Conservation (phyloP, 2,329 filamentous ascomycete species). For the Penicillium expansum region DNA sequence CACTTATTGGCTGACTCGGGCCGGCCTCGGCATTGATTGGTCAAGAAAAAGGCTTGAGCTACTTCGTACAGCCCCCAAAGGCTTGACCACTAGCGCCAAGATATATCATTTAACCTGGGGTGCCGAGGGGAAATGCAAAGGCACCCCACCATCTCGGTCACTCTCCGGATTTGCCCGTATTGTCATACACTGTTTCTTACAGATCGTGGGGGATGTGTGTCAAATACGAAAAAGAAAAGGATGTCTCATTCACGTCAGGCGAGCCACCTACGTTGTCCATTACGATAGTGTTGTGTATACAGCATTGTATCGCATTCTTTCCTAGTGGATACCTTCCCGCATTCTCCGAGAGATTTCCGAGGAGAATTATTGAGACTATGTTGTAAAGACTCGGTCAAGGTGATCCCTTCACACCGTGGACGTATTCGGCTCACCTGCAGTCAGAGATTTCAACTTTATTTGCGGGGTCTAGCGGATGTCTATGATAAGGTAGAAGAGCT, state of each 20-base stretch:
- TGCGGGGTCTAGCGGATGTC: neutral
- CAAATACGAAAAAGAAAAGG: neutral
- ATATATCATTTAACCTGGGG: neutral
- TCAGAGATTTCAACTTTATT: constrained; percentile 1
- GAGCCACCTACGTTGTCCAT: neutral
- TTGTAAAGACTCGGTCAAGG: neutral
- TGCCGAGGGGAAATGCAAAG: neutral
- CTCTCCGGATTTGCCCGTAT: neutral
- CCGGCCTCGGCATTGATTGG: neutral
- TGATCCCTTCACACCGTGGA: neutral
- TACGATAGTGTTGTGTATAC: neutral
- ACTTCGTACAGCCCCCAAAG: neutral
- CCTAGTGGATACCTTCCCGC: neutral
- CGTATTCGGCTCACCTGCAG: neutral
- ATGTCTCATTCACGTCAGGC: neutral
- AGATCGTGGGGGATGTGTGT: neutral
- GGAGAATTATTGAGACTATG: neutral
- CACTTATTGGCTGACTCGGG: neutral
- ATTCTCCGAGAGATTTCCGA: neutral
- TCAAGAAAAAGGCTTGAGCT: neutral
- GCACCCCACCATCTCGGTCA: neutral
- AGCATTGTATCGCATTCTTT: neutral
- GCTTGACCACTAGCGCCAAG: constrained; percentile 1
- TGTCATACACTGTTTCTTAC: neutral
- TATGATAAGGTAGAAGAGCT: neutral